Conservation (phyloP, 2,329 filamentous ascomycete species). For the Colletotrichum lindemuthianum region DNA sequence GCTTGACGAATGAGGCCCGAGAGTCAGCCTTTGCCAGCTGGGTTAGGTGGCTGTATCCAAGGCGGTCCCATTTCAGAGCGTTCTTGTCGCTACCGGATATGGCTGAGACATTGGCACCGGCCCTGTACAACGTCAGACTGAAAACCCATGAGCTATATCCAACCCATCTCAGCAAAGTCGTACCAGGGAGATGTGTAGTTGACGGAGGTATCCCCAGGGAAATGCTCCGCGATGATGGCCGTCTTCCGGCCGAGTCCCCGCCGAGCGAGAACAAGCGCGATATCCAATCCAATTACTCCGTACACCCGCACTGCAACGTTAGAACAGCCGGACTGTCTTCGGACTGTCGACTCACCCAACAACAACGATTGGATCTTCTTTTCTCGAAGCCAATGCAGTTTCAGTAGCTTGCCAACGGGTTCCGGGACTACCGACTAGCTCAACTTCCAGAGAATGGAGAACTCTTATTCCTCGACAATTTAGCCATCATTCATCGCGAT, state of each 20-base stretch:
- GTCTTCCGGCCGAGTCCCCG: constrained; percentile 46
- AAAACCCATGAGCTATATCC: background rate
- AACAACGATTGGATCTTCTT: constrained; percentile 37
- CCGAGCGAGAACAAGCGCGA: constrained; percentile 48
- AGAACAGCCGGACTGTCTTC: background rate
- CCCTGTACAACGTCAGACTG: constrained; percentile 39
- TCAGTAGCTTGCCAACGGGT: background rate
- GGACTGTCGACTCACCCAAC: constrained; percentile 36
- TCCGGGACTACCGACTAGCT: too few relatives aligned
- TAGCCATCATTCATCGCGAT: too few relatives aligned
- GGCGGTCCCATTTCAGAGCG: constrained; percentile 52
- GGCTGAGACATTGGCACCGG: constrained; percentile 56
- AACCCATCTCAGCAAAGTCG: background rate
- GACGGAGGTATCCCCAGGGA: constrained; percentile 51
- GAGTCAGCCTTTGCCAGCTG: constrained; percentile 44
- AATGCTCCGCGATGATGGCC: constrained; percentile 52
- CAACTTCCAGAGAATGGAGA: too few relatives aligned
- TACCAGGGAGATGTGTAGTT: constrained; percentile 55
- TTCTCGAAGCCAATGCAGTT: constrained; percentile 33
- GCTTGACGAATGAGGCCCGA: constrained; percentile 46
- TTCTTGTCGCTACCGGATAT: constrained; percentile 54
- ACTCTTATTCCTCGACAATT: too few relatives aligned
- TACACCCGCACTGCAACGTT: constrained; percentile 45
- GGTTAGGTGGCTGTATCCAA: constrained; percentile 51
- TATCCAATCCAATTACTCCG: constrained; percentile 53